Evolutionary conservation across 2,329 filamentous ascomycete genomes (phyloP).

Genomic region (Decorospora gaudefroyi): DNA sequence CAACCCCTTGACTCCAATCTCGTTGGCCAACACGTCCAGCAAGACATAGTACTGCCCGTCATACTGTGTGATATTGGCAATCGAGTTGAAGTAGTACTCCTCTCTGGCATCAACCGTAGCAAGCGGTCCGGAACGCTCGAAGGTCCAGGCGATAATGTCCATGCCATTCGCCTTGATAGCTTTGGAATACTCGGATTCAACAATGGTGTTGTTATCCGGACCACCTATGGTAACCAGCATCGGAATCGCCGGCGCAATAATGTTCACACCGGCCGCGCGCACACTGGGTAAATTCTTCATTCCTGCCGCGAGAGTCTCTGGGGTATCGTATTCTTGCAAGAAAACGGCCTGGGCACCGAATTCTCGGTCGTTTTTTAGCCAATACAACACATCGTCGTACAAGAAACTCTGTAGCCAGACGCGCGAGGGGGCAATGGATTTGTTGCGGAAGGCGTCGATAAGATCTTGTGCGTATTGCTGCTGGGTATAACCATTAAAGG

Average conservation of each 20-base stretch:
- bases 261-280: slow-evolving; percentile 60
- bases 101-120: slow-evolving; percentile 47
- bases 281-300: slow-evolving; percentile 60
- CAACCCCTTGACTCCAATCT: slow-evolving; percentile 64
- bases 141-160: slow-evolving; percentile 67
- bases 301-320: slow-evolving; percentile 55
- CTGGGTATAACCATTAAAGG: slow-evolving; percentile 67
- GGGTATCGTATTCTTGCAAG: slow-evolving; percentile 62
- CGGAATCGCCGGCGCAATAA: slow-evolving; percentile 64
- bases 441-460: slow-evolving; percentile 47
- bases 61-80: slow-evolving; percentile 59
- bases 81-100: slow-evolving; percentile 48
- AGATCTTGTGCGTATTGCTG: slow-evolving; percentile 65
- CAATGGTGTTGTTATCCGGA: slow-evolving; percentile 56
- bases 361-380: slow-evolving; percentile 63
- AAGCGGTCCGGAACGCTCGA: slow-evolving; percentile 66
- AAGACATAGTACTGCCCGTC: slow-evolving; percentile 68
- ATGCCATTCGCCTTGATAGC: slow-evolving; percentile 63
- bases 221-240: slow-evolving; percentile 59
- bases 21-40: slow-evolving; percentile 62
- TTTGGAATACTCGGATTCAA: slow-evolving; percentile 65
- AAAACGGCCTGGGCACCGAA: slow-evolving; percentile 65
- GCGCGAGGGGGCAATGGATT: slow-evolving; percentile 42
- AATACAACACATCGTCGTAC: slow-evolving; percentile 65
- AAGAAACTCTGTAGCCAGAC: slow-evolving; percentile 65